Percentiles rank a stretch among this genome's conserved stretches.
These are phyloP conservation scores for Geotrichum bryndzae DNA, from an alignment of 1,139 yeast species.

Conservation along the genomic window DNA sequence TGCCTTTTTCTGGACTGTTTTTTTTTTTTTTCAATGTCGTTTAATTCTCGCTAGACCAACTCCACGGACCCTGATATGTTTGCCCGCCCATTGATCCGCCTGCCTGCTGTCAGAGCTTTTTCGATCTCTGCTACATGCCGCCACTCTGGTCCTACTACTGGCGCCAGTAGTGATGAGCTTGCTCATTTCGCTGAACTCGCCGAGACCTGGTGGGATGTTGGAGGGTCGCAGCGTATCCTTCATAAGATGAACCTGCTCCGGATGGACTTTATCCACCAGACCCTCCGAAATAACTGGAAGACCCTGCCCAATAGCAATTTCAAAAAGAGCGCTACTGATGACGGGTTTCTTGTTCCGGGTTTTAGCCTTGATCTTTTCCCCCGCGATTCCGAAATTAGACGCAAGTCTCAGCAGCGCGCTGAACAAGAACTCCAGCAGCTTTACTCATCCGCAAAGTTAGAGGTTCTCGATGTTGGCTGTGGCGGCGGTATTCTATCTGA, in stretches of 20 bases:
- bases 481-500: conserved; percentile 95
- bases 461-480: conserved; percentile 85
- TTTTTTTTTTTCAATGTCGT: neutral
- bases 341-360: conserved; percentile 52
- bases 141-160: neutral
- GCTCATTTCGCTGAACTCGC: conserved; percentile 82
- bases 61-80: neutral
- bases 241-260: conserved; percentile 91
- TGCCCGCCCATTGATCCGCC: neutral
- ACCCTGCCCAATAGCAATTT: conserved; percentile 23
- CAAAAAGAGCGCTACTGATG: neutral
- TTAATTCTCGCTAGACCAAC: neutral
- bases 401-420: conserved; percentile 1
- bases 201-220: conserved; percentile 90
- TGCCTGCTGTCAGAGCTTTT: neutral
- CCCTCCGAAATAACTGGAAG: conserved; percentile 46
- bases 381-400: neutral
- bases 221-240: conserved; percentile 86
- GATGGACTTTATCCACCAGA: conserved; percentile 74
- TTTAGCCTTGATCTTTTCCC: conserved; percentile 67
- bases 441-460: conserved; percentile 31
- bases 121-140: neutral
- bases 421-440: conserved; percentile 20
- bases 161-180: conserved; percentile 44
- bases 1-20: neutral